Percentiles rank a stretch among this genome's conserved stretches.
phyloP scores from a whole-genome alignment of 495 filamentous ascomycete genomes.

The Xeromyces bisporus region DNA sequence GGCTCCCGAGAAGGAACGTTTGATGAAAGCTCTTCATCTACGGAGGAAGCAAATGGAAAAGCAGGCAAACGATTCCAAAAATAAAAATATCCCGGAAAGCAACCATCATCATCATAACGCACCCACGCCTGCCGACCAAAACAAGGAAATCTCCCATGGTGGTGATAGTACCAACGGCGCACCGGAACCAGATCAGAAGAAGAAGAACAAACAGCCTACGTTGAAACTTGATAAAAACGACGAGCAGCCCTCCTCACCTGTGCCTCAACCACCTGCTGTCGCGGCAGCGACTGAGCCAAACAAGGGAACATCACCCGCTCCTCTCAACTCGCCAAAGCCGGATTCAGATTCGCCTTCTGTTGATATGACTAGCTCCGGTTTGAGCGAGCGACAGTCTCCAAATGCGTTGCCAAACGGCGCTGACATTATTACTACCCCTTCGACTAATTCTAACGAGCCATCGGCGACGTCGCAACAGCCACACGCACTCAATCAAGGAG shows the following conservation, averaged over 20 bases:
- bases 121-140: slow-evolving; percentile 6
- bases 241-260: neutral
- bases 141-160: neutral
- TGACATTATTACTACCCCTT: neutral
- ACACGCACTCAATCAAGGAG: slow-evolving; percentile 12
- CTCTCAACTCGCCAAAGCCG: neutral
- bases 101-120: slow-evolving; percentile 3
- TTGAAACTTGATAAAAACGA: neutral
- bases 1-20: slow-evolving; percentile 73
- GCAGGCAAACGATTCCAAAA: slow-evolving; percentile 19
- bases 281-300: neutral
- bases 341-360: neutral
- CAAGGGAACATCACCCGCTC: neutral
- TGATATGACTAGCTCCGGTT: neutral
- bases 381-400: neutral
- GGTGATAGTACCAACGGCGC: neutral
- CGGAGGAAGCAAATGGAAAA: slow-evolving; percentile 58
- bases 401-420: neutral
- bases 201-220: slow-evolving; percentile 16
- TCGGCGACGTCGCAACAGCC: slow-evolving; percentile 3
- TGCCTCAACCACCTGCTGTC: neutral
- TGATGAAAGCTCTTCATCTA: slow-evolving; percentile 88
- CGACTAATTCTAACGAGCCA: neutral
- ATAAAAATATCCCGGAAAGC: slow-evolving; percentile 8
- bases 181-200: slow-evolving; percentile 17